Percentiles rank a stretch among this genome's conserved stretches.
Evolutionary conservation across 2,329 filamentous ascomycete genomes (phyloP).

Genomic region (Colletotrichum spinosum): DNA sequence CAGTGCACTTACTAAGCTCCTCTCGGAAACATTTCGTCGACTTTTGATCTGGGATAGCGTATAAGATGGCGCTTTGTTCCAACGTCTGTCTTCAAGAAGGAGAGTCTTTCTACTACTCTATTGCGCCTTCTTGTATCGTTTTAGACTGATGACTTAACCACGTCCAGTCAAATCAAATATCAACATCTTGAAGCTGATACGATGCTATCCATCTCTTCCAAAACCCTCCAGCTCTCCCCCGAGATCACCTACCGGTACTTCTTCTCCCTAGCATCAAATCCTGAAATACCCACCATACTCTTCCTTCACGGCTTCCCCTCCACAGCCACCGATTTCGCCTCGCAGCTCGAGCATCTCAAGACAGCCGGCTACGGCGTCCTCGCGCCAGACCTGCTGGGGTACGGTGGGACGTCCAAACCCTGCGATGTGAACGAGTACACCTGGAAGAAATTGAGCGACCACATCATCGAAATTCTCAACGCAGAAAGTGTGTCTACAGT

Average conservation of each 20-base stretch:
- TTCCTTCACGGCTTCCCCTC: conserved; percentile 63
- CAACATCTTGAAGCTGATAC: no score
- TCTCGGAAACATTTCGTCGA: conserved; percentile 34
- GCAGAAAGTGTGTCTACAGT: conserved; percentile 78
- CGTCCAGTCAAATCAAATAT: background rate
- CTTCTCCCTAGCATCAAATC: conserved; percentile 43
- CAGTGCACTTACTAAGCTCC: conserved; percentile 10
- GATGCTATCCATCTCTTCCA: conserved; percentile 11
- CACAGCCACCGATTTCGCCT: conserved; percentile 55
- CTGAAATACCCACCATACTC: conserved; percentile 50
- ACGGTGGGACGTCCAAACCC: conserved; percentile 83
- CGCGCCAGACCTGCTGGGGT: conserved; percentile 70
- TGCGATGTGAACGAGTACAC: conserved; percentile 80
- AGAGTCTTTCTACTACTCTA: background rate
- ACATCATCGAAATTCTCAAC: conserved; percentile 81
- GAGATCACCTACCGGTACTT: conserved; percentile 42
- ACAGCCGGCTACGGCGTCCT: conserved; percentile 55
- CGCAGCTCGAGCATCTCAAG: conserved; percentile 50
- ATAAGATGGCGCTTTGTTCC: background rate
- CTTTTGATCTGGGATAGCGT: conserved; percentile 5
- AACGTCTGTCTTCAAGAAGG: background rate
- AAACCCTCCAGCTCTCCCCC: conserved; percentile 16
- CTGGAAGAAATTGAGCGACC: conserved; percentile 85
- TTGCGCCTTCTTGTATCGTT: background rate
- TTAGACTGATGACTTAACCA: background rate